Base-by-base conservation (phyloP, 768 basidiomycete genomes). In the Mycena polygramma region DNA sequence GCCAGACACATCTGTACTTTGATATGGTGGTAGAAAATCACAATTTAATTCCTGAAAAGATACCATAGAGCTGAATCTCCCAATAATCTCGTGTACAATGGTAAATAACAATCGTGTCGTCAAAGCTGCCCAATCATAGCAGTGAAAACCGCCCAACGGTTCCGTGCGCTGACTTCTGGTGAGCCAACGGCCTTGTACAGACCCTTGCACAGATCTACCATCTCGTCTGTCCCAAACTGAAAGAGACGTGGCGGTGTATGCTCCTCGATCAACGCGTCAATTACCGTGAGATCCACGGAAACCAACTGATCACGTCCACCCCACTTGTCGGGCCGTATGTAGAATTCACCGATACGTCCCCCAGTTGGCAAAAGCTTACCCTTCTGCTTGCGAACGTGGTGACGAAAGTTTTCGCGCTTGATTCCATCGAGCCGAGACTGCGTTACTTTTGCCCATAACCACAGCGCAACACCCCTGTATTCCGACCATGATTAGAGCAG, bases 381-480 rank as follows among this genome's bases (percentile, higher is more conserved):
- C 37, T 68, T 71, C 60, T 79, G 77, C 22, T 66, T 57, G 17
- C 74, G 67, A 35, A 79, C 63, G 11, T 49, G 17, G 55, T 79
- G 79, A 7, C 20, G 39, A n/a, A 46, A 26, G n/a, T 71, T 74
- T 57, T 75, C 75, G 14, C 49, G 49, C 49, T 26, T 22, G 49
- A 51, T 57, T 10, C n/a, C 11, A n/a, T 79, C 74, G 20, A 79
- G 70, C 6, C 58, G 45, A 0, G 24, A 9, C 51, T 79, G 77
- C 10, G 75, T 74, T 45, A 78, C 73, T 39, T 71, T 43, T 0
- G 70, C 74, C 77, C 78, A 79, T 4, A 78, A 48, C 77, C 78
- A 79, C 20, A 51, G 55, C 5, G 76, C 55, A 20, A 76, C 60
- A 30, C 35, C 70, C 17, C 77, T 79, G 54, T 15, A 10, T 60